Base-by-base conservation (phyloP, 495 filamentous ascomycete genomes). In the Annulohypoxylon moriforme region DNA sequence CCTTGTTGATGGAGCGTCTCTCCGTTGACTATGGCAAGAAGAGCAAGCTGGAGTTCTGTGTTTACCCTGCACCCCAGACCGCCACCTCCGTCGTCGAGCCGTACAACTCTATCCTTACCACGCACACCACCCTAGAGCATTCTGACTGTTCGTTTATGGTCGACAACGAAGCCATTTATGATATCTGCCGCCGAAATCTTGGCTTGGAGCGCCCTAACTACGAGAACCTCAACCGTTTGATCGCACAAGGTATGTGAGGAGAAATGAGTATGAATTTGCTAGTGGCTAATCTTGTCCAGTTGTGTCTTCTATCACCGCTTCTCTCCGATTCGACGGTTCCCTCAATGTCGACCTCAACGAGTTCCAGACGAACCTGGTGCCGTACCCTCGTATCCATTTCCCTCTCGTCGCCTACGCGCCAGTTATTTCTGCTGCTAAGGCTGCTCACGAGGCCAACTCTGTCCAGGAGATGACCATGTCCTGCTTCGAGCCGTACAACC, bases 101-200 rank as follows among this genome's bases (percentile, higher is more conserved):
- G 25, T 99, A 99, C 88, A 99, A 98, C 87, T 97, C 96, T 56
- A 97, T 98, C 82, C 88, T 99, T 62, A 97, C 96, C 74, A 99
- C 96, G 64, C 96, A 99, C 87, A 98, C 94, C 75, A 99, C 96
- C 75, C 91, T 98, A 40, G 96, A 98, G 89, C 94, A 99, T 86
- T 97, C 94, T 67, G 96, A 99, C 87, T 99, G 96, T 88, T 95
- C 92, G 72, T 99, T 99, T 89, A 94, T 99, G 90, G 96, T 99
- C 71, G 96, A 99, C 84, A 99, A 99, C 81, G 96, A 99, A 85
- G 96, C 96, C 75, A 97, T 99, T 83, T 99, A 98, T 83, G 96
- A 98, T 81, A 98, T 99, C 82, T 99, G 96, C 90, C 91, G 94
- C 77, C 90, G 94, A 77, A 98, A 98, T 86, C 88, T 99, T 65